These are phyloP conservation scores for Pyrus pyrifolia DNA, from an alignment of 306 rosid species.

Conservation along the genomic window DNA sequence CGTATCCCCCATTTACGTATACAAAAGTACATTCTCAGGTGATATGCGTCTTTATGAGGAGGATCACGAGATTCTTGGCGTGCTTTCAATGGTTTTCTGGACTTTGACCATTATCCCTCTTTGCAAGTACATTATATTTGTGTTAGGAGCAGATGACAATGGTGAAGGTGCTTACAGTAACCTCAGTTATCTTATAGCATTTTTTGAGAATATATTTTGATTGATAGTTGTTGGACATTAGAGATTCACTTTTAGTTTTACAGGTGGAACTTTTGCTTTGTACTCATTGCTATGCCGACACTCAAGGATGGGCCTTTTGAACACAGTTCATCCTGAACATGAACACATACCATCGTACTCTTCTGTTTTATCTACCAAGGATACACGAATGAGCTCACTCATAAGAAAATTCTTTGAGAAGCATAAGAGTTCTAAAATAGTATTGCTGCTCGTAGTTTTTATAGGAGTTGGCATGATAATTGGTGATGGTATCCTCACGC, in stretches of 20 bases:
- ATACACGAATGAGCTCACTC: conserved; percentile 11
- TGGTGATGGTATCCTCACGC: conserved; percentile 29
- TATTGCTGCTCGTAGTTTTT: conserved; percentile 22
- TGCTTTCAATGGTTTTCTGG: conserved; percentile 27
- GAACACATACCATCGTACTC: not conserved
- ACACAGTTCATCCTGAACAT: not conserved
- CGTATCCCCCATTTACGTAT: conserved; percentile 22
- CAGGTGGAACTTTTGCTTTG: conserved; percentile 21
- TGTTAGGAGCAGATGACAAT: conserved; percentile 23
- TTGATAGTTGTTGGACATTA: not conserved
- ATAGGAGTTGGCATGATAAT: conserved; percentile 24
- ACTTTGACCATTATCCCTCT: conserved; percentile 25
- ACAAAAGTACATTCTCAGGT: conserved; percentile 21
- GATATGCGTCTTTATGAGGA: conserved; percentile 6
- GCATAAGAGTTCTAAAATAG: conserved; percentile 8
- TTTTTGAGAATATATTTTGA: not conserved
- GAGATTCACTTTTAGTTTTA: conserved; percentile 4
- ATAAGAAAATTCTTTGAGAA: conserved; percentile 11
- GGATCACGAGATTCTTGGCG: conserved; percentile 23
- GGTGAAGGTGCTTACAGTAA: conserved; percentile 22
- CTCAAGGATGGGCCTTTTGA: conserved; percentile 6
- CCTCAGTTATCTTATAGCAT: not conserved
- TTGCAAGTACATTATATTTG: conserved; percentile 24
- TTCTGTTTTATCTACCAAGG: conserved; percentile 2
- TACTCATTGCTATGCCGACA: conserved; percentile 17